Evolutionary conservation across 495 filamentous ascomycete species (phyloP).

Genomic region (Jackrogersella minutella): DNA sequence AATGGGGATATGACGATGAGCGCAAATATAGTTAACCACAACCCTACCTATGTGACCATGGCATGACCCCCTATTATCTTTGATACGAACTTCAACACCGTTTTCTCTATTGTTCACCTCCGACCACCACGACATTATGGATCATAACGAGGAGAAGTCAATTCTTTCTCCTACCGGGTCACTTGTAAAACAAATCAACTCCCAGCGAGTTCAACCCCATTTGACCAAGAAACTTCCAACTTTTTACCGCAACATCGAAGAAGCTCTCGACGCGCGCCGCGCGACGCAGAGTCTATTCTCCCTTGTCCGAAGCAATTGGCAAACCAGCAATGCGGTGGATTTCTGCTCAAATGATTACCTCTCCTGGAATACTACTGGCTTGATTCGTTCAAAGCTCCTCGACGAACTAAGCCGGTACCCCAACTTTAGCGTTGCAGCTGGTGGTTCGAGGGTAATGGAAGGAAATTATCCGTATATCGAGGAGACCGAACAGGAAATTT

Average conservation of each 20-base stretch:
- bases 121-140: too few relatives aligned
- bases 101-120: too few relatives aligned
- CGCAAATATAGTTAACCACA: too few relatives aligned
- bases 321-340: slow-evolving; percentile 42
- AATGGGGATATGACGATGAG: too few relatives aligned
- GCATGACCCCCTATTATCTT: too few relatives aligned
- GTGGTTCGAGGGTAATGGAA: slow-evolving; percentile 53
- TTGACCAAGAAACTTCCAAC: background rate
- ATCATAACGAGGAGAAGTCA: too few relatives aligned
- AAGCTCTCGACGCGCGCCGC: slow-evolving; percentile 35
- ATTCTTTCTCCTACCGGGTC: too few relatives aligned
- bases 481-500: slow-evolving; percentile 62
- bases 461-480: slow-evolving; percentile 66
- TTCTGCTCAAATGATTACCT: slow-evolving; percentile 55
- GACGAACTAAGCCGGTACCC: slow-evolving; percentile 38
- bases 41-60: too few relatives aligned
- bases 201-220: too few relatives aligned
- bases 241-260: slow-evolving; percentile 43
- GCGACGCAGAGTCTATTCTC: background rate
- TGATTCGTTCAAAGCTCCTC: slow-evolving; percentile 41
- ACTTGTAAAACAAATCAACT: too few relatives aligned
- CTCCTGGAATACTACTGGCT: slow-evolving; percentile 3
- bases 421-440: slow-evolving; percentile 39
- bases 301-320: background rate
- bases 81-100: too few relatives aligned